These are phyloP conservation scores for Gossypium arboreum DNA, from an alignment of 345 rosid genomes.

Conservation along the genomic window DNA sequence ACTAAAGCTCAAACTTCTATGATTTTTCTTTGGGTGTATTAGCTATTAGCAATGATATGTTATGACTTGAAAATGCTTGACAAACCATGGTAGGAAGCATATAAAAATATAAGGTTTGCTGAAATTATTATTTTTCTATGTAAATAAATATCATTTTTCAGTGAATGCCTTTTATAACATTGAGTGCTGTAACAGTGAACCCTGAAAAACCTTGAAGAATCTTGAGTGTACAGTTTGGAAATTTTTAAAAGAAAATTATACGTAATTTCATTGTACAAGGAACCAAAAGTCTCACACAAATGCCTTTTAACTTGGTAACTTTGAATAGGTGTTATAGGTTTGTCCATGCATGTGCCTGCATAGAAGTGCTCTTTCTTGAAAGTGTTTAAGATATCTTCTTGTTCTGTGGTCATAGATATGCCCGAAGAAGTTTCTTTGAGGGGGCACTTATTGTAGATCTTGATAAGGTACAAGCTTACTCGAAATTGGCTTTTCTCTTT, in stretches of 20 bases:
- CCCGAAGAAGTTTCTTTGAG: slow-evolving; percentile 71
- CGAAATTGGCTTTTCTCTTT: background rate
- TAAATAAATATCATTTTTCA: too few relatives aligned
- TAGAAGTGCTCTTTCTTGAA: background rate
- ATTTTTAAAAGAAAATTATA: background rate
- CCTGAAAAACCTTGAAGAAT: background rate
- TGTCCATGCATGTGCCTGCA: background rate
- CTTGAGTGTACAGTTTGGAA: slow-evolving; percentile 9
- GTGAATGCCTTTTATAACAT: background rate
- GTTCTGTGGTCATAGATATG: slow-evolving; percentile 40
- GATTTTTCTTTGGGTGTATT: too few relatives aligned
- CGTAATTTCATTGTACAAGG: background rate
- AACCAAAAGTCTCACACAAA: background rate
- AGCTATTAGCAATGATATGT: too few relatives aligned
- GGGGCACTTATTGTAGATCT: slow-evolving; percentile 85
- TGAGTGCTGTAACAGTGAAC: background rate
- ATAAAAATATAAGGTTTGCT: too few relatives aligned
- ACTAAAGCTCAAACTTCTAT: too few relatives aligned
- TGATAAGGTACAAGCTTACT: slow-evolving; percentile 49
- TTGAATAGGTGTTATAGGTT: background rate
- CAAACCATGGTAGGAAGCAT: too few relatives aligned
- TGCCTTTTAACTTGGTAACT: background rate
- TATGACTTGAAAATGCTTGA: too few relatives aligned
- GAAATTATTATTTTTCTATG: too few relatives aligned
- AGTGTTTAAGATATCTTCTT: slow-evolving; percentile 11